Base-by-base conservation (phyloP, 2,329 filamentous ascomycete species). In the Chaetothyriales sp. region DNA sequence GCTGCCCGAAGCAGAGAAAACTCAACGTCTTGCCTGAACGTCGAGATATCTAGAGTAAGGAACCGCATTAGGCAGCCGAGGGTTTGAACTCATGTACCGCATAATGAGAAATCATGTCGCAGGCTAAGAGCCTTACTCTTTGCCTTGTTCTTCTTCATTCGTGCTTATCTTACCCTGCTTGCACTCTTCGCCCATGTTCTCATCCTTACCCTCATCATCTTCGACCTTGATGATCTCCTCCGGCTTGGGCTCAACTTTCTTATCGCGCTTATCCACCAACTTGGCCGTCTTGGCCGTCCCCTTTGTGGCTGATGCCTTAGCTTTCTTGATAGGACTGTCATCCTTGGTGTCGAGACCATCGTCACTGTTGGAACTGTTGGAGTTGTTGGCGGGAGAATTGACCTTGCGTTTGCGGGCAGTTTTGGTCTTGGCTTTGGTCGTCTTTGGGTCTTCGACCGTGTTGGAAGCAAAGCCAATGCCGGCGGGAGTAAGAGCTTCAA, bases 321-420 rank as follows among this genome's bases (percentile, higher is more conserved):
- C 40, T 8, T 48, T 48, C 46, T 48, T 48, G 5, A 18, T n/a
- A 13, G 44, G 13, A 13, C 44, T n/a, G 4, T 46, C 44, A 20
- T 46, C 44, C 44, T 46, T 19, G 2, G 8, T 18, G 44, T 46
- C n/a, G 44, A 46, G 5, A n/a, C 9, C 10, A 10, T 46, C 44
- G 45, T 58, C 56, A 4, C 55, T 52, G 22, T 22, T 40, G 7
- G 43, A 28, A 4, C 55, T 52, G 22, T 22, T 40, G 7, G 43
- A 28, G 4, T 19, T 40, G 18, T 46, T 51, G 0, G 43, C 5
- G 18, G 56, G 53, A 5, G 56, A 47, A 10, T 52, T 48, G 20
- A 28, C 48, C 28, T 55, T 59, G 43, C 58, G 57, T 48, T 60
- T 60, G 44, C 43, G 47, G 15, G 44, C n/a, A 20, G 52, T 20